phyloP scores from a whole-genome alignment of 1,284 basidiomycete species.

The Entoloma clypeatum region DNA sequence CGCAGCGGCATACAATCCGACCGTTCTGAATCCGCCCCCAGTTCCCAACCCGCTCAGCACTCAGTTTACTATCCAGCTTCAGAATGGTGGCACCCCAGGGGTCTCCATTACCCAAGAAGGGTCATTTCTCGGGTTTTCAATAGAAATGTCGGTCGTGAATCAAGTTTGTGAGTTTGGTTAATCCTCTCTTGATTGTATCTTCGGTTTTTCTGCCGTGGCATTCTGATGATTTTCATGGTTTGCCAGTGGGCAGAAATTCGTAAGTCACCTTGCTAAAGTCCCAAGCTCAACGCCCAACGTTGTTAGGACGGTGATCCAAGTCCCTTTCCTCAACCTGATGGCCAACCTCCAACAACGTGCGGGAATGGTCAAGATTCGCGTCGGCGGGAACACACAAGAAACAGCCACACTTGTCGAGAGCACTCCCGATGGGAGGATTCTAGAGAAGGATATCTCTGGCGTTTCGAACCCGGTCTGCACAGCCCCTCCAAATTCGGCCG shows the following conservation, averaged over 20 bases:
- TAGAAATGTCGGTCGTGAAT: slow-evolving; percentile 69
- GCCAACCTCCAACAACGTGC: slow-evolving; percentile 58
- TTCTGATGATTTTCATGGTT: slow-evolving; percentile 5
- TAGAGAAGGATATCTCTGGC: slow-evolving; percentile 38
- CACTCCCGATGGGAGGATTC: slow-evolving; percentile 37
- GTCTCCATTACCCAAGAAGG: slow-evolving; percentile 55
- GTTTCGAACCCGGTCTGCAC: slow-evolving; percentile 14
- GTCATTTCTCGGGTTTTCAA: slow-evolving; percentile 65
- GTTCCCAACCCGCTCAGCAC: slow-evolving; percentile 32
- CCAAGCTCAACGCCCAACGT: slow-evolving; percentile 16
- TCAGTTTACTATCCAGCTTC: slow-evolving; percentile 40
- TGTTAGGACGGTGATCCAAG: slow-evolving; percentile 44
- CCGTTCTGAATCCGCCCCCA: slow-evolving; percentile 38
- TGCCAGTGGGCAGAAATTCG: slow-evolving; percentile 51
- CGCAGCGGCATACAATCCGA: slow-evolving; percentile 40
- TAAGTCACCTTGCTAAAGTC: slow-evolving; percentile 30
- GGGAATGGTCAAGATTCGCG: slow-evolving; percentile 57
- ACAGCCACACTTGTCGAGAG: slow-evolving; percentile 46
- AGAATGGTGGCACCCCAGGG: slow-evolving; percentile 35
- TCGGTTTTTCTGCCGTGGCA: not conserved
- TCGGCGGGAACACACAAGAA: slow-evolving; percentile 79
- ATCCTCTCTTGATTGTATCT: slow-evolving; percentile 6
- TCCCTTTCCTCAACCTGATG: slow-evolving; percentile 75
- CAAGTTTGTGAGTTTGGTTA: slow-evolving; percentile 54
- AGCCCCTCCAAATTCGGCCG: not conserved